phyloP scores from a whole-genome alignment of 192 early-diverging fungal species.

The Coemansia sp. region DNA sequence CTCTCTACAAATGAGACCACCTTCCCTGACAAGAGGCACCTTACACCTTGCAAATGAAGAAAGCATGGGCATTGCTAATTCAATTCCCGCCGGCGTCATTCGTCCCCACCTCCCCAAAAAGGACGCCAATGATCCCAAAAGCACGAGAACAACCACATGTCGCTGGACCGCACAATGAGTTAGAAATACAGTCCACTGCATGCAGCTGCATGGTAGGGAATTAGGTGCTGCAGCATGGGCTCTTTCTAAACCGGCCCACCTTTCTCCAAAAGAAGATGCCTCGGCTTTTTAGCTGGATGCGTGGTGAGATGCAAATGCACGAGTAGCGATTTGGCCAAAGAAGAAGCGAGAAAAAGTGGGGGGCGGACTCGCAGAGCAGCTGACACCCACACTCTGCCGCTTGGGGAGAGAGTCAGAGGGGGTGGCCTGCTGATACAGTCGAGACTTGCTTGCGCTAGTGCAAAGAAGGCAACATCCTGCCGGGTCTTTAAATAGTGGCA shows the following conservation, averaged over 20 bases:
- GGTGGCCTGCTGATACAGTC: not conserved
- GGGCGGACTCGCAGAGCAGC: not conserved
- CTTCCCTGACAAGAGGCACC: not conserved
- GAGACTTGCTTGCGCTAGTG: not conserved
- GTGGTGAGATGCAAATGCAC: not conserved
- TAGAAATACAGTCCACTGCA: not conserved
- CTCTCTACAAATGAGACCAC: not conserved
- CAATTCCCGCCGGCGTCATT: not conserved
- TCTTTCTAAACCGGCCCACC: constrained; percentile 7
- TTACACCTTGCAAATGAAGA: not conserved
- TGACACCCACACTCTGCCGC: not conserved
- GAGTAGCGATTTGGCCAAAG: constrained; percentile 1
- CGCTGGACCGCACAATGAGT: not conserved
- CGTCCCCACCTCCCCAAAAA: constrained; percentile 1
- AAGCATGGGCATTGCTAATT: not conserved
- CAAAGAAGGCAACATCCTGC: not conserved
- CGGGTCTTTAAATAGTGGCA: not conserved
- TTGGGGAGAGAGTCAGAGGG: not conserved
- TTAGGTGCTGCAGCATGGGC: not conserved
- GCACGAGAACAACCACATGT: constrained; percentile 3
- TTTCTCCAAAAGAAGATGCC: constrained; percentile 12
- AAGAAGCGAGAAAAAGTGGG: not conserved
- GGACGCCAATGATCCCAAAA: constrained; percentile 3
- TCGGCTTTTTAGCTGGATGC: not conserved
- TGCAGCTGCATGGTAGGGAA: not conserved